Conservation (phyloP, 805 yeast species). For the Candida xiaguanensis region DNA sequence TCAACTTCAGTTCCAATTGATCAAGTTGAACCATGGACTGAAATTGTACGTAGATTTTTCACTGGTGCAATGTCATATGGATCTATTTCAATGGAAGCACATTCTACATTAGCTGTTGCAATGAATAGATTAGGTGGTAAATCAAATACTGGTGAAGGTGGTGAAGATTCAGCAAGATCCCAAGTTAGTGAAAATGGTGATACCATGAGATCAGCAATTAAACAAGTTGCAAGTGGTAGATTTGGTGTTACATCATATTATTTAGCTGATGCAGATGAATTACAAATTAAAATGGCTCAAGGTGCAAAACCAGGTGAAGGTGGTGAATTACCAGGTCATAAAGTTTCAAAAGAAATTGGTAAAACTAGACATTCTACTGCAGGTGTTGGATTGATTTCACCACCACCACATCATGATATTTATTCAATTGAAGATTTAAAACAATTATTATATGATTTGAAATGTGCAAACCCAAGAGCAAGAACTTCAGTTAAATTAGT, state of each 20-base stretch:
- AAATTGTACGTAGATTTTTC: conserved; percentile 92
- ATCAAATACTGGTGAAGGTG: conserved; percentile 99
- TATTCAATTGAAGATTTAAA: conserved; percentile 97
- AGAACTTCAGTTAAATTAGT: conserved; percentile 95
- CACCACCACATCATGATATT: conserved; percentile 98
- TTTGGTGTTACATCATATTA: conserved; percentile 97
- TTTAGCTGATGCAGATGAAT: conserved; percentile 93
- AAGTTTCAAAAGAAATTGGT: conserved; percentile 84
- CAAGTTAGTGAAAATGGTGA: conserved; percentile 80
- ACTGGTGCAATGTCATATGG: conserved; percentile 99
- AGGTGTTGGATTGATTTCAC: conserved; percentile 94
- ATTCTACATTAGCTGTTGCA: conserved; percentile 95
- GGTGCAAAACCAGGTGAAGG: conserved; percentile 99
- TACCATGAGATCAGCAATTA: conserved; percentile 97
- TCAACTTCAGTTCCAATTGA: conserved; percentile 83
- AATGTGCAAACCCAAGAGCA: conserved; percentile 96
- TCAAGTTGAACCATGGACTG: conserved; percentile 99
- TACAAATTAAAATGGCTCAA: conserved; percentile 98
- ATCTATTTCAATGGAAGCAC: conserved; percentile 97
- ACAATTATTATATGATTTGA: conserved; percentile 92
- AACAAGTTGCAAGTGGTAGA: conserved; percentile 97
- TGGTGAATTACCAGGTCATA: conserved; percentile 96
- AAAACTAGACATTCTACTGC: conserved; percentile 95
- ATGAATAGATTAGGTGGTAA: conserved; percentile 98
- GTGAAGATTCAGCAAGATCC: conserved; percentile 94